Evolutionary conservation across 2,329 filamentous ascomycete species (phyloP).

Genomic region (Ceratocystis cacaofunesta): DNA sequence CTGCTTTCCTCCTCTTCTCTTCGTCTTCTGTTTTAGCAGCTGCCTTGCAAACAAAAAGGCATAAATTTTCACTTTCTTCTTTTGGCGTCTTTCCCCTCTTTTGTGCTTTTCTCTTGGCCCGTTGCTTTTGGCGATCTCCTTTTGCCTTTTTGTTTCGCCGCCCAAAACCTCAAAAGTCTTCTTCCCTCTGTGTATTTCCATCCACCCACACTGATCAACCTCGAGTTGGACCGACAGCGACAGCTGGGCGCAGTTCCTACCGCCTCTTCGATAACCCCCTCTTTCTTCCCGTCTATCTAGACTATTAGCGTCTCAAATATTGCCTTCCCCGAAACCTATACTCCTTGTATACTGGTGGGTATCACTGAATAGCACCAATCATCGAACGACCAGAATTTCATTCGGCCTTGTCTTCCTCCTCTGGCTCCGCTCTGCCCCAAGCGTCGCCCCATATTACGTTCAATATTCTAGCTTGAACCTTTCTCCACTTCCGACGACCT

Average conservation of each 20-base stretch:
- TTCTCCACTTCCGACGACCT: background rate
- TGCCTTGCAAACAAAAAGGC: background rate
- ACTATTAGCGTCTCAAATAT: no score
- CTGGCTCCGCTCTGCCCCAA: background rate
- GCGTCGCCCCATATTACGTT: background rate
- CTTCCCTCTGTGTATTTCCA: background rate
- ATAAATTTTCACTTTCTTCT: background rate
- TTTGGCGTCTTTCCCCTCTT: background rate
- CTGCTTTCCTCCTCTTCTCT: background rate
- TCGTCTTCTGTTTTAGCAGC: background rate
- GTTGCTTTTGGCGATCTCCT: background rate
- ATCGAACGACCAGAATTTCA: no score
- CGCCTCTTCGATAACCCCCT: background rate
- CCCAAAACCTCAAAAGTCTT: background rate
- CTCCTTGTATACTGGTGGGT: no score
- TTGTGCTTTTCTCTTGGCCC: background rate
- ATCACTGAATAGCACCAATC: no score
- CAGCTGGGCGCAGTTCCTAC: no score
- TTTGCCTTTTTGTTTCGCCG: background rate
- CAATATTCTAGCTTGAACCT: background rate
- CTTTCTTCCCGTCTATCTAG: background rate
- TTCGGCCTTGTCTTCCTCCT: background rate
- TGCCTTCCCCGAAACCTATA: no score
- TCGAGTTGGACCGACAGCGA: no score
- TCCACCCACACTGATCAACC: background rate